Evolutionary conservation across 1,284 basidiomycete species (phyloP).

Genomic region (Melampsora americana): DNA sequence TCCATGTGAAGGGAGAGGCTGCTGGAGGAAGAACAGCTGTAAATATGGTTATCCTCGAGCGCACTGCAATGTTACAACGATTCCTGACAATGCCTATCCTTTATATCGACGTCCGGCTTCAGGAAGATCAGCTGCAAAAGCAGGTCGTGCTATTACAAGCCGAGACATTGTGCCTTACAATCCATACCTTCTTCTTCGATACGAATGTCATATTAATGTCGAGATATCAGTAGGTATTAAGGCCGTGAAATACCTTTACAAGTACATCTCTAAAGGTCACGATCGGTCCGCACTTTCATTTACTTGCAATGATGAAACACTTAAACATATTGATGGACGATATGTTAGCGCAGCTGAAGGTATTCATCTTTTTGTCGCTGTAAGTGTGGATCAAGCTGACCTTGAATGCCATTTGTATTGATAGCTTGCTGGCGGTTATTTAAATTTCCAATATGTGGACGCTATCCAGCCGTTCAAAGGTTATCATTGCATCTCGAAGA

Average conservation of each 20-base stretch:
- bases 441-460: neutral
- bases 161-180: slow-evolving; percentile 56
- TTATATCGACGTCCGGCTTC: slow-evolving; percentile 36
- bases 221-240: slow-evolving; percentile 54
- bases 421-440: neutral
- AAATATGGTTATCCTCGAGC: slow-evolving; percentile 57
- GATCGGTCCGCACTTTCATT: slow-evolving; percentile 53
- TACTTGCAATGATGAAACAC: too few species aligned
- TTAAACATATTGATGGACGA: too few species aligned
- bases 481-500: neutral
- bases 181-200: slow-evolving; percentile 53
- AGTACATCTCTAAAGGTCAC: slow-evolving; percentile 60
- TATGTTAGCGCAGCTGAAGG: too few species aligned
- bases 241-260: slow-evolving; percentile 58
- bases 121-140: neutral
- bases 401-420: too few species aligned
- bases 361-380: too few species aligned
- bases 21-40: too few species aligned
- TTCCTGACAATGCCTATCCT: slow-evolving; percentile 57
- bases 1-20: too few species aligned
- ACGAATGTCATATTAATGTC: slow-evolving; percentile 60
- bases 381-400: too few species aligned
- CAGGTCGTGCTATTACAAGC: slow-evolving; percentile 16
- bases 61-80: slow-evolving; percentile 53
- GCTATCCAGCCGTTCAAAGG: neutral